Conservation (phyloP, 2,329 filamentous ascomycete species). For the Fusarium irregulare region DNA sequence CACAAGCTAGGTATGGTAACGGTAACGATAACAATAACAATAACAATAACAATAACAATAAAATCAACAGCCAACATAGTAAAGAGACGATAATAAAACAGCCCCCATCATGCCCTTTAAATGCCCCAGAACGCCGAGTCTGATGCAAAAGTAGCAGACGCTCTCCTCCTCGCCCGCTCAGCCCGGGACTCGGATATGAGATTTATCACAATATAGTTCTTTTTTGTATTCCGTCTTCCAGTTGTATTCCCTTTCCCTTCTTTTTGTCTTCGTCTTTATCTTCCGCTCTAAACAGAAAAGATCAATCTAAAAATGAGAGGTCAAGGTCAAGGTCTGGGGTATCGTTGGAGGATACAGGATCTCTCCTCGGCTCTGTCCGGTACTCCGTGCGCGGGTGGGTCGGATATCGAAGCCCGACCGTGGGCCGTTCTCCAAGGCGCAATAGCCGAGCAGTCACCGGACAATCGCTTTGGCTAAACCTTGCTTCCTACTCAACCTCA, state of each 20-base stretch:
- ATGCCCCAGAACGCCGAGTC: constrained; percentile 48
- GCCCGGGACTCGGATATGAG: constrained; percentile 36
- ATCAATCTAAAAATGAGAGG: constrained; percentile 21
- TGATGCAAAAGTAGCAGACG: constrained; percentile 47
- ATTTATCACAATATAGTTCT: constrained; percentile 21
- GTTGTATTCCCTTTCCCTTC: constrained; percentile 13
- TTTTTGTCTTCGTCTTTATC: neutral
- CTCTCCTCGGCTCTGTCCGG: constrained; percentile 31
- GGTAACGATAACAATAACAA: constrained; percentile 1
- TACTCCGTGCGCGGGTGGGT: constrained; percentile 30
- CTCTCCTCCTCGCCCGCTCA: constrained; percentile 31
- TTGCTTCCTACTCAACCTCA: constrained; percentile 16
- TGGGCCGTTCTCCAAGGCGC: constrained; percentile 15
- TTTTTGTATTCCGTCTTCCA: constrained; percentile 22
- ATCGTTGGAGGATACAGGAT: neutral
- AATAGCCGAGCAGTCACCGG: constrained; percentile 42
- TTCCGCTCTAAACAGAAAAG: constrained; percentile 27
- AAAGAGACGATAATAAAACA: constrained; percentile 19
- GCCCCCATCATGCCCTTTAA: constrained; percentile 46
- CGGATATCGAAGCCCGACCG: constrained; percentile 35
- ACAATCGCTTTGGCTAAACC: constrained; percentile 24
- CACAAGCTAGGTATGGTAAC: constrained; percentile 29
- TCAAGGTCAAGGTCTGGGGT: neutral
- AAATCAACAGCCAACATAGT: constrained; percentile 17
- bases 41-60: constrained; percentile 14